Evolutionary conservation across 139 green algal species (phyloP), one percentile per base, ranked within the genome.

Genomic region (Nannochloris sp.): DNA sequence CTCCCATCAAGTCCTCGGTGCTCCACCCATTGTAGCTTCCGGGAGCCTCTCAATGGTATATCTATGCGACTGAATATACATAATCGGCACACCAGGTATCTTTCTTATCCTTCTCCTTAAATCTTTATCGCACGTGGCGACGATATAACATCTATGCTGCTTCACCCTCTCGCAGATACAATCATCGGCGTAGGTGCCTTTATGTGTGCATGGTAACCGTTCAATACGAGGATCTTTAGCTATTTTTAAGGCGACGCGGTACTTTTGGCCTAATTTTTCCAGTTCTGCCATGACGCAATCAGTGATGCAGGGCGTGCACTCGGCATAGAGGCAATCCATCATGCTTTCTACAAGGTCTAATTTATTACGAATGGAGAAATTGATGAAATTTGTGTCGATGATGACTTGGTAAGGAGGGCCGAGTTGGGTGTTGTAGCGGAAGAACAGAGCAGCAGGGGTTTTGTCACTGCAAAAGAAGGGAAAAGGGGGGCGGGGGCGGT

Each of bases 321-420:
- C 85, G 2, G 95, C 95, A 58, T 98, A 99, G 51, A 99, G 77
- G 81, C 95, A 99, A 79, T 99, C 95, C 84, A 97, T 90, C 91
- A 97, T 97, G 73, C 89, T 91, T 56, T 93, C 72, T 13, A 93
- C 82, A 34, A 96, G 64, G 69, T 97, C 91, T 33, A 97, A 88
- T 86, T 99, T 99, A 83, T 98, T 99, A 51, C 93, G 89, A 57
- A 99, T 97, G 54, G 88, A 95, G 64, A 99, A 98, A 71, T 99
- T 99, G 76, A 99, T 99, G 83, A 99, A 99, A 83, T 99, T 99
- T 55, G 95, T 99, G 64, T 99, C 95, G 14, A 99, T 80, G 6
- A 99, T 73, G 24, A 99, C 87, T 45, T 73, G 61, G 77, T 99
- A 99, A 23, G 95, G 95, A 23, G 93, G 95, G 1, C 95, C 95